Base-by-base conservation (phyloP, 805 yeast genomes). In the Metschnikowia drakensbergensis region DNA sequence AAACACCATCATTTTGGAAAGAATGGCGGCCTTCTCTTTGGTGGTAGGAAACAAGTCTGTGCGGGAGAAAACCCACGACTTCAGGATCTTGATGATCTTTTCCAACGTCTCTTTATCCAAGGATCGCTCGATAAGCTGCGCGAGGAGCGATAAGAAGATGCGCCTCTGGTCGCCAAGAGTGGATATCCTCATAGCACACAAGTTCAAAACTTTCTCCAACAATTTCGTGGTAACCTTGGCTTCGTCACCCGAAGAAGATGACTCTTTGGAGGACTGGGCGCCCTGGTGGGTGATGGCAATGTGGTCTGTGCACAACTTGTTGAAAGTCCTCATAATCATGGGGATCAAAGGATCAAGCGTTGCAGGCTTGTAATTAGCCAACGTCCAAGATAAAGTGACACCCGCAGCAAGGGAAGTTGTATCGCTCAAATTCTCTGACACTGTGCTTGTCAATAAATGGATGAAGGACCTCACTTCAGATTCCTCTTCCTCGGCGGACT, bases 161-260 rank as follows among this genome's bases (percentile, higher is more conserved):
- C 99, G 78, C 51, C 99, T 80, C 60, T 92, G 96, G 58, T 94
- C 99, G 2, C 96, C 97, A 26, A 95, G 71, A n/a, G 80, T 77
- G 0, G 95, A 81, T 4, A 94, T 88, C 55, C 97, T 80, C 74
- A 80, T 77, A 0, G 96, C 82, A 1, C 92, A 82, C 45, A 92
- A 76, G 54, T 84, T 83, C 46, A 94, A 70, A 26, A 89, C 81
- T 63, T 86, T 86, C 50, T 86, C 89, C 39, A 94, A 69, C 32
- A 90, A 67, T 50, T 78, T 81, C 0, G 94, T 84, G 0, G 95
- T 86, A 76, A 86, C 84, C 59, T 80, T 83, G 6, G 92, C 87
- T 60, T 89, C 96, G 55, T 77, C 79, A 46, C 86, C 96, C 9
- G 72, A 62, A 31, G 62, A 60, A 5, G 63, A 62, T n/a, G 52